phyloP scores from a whole-genome alignment of 2,329 filamentous ascomycete genomes.

The Amauroascus verrucosus region DNA sequence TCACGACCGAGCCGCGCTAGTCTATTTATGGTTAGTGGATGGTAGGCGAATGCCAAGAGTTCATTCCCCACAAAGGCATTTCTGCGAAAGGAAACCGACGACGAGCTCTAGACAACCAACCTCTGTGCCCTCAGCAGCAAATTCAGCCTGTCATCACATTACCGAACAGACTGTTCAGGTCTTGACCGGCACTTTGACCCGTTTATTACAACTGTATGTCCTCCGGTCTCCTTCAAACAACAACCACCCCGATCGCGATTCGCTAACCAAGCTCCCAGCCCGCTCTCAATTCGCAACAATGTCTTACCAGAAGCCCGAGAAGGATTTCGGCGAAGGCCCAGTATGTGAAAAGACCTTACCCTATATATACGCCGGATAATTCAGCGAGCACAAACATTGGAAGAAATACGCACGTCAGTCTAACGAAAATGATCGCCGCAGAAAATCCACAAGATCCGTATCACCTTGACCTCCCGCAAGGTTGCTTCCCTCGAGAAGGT shows the following conservation, averaged over 20 bases:
- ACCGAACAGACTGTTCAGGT: constrained; percentile 69
- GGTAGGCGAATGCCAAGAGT: constrained; percentile 3
- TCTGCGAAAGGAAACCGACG: background rate
- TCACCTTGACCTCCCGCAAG: constrained; percentile 93
- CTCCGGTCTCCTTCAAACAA: background rate
- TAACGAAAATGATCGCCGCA: constrained; percentile 22
- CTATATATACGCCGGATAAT: background rate
- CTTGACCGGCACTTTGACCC: constrained; percentile 52
- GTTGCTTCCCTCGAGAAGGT: constrained; percentile 95
- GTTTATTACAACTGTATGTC: background rate
- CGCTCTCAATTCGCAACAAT: constrained; percentile 46
- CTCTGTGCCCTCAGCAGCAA: too few relatives aligned
- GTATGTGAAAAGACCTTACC: constrained; percentile 40
- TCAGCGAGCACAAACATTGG: background rate
- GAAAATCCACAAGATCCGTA: constrained; percentile 97
- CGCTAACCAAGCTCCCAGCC: background rate
- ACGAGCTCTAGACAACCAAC: too few relatives aligned
- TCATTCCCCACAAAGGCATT: background rate
- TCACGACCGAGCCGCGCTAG: background rate
- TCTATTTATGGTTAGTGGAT: background rate
- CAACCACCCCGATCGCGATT: background rate
- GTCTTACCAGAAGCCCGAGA: constrained; percentile 93
- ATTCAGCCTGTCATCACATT: constrained; percentile 61
- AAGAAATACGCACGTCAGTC: background rate
- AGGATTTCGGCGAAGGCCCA: constrained; percentile 82